Percentiles rank a stretch among this genome's conserved stretches.
Conservation (phyloP, 140 eudicot species). For the Ambrosia hybrid region DNA sequence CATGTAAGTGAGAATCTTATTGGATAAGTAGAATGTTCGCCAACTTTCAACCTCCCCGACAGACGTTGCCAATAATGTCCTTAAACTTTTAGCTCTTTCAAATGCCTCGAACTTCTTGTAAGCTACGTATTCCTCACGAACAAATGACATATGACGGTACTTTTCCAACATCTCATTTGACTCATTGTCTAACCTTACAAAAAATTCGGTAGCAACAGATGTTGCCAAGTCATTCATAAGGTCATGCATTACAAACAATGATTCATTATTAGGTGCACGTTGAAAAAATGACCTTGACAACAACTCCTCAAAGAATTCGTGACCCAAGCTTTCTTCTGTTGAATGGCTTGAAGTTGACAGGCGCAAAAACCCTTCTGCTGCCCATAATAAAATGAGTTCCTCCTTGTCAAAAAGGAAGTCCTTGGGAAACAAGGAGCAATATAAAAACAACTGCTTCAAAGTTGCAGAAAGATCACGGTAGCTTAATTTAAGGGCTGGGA, state of each 20-base stretch:
- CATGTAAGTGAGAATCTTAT: neutral
- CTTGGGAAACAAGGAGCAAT: slow-evolving; percentile 22
- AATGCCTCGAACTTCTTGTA: slow-evolving; percentile 26
- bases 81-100: slow-evolving; percentile 20
- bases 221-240: slow-evolving; percentile 17
- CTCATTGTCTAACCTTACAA: neutral
- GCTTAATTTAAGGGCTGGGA: slow-evolving; percentile 10
- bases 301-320: slow-evolving; percentile 12
- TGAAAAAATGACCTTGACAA: slow-evolving; percentile 23
- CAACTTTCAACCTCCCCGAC: neutral
- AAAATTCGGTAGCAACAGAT: neutral
- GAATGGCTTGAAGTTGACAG: neutral
- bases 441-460: slow-evolving; percentile 13
- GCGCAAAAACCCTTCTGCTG: slow-evolving; percentile 19
- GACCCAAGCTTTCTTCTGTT: slow-evolving; percentile 16
- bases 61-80: slow-evolving; percentile 42
- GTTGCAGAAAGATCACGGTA: slow-evolving; percentile 6
- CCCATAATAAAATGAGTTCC: slow-evolving; percentile 7
- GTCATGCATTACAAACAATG: slow-evolving; percentile 27
- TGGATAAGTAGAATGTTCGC: neutral
- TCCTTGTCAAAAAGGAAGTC: neutral
- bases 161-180: neutral
- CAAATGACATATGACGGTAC: slow-evolving; percentile 38
- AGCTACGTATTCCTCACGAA: slow-evolving; percentile 23
- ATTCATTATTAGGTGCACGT: neutral